A percentile compares a stretch with the other conserved stretches of the same genome.
Conservation (phyloP, 2,329 filamentous ascomycete genomes). For the Byssothecium circinans region DNA sequence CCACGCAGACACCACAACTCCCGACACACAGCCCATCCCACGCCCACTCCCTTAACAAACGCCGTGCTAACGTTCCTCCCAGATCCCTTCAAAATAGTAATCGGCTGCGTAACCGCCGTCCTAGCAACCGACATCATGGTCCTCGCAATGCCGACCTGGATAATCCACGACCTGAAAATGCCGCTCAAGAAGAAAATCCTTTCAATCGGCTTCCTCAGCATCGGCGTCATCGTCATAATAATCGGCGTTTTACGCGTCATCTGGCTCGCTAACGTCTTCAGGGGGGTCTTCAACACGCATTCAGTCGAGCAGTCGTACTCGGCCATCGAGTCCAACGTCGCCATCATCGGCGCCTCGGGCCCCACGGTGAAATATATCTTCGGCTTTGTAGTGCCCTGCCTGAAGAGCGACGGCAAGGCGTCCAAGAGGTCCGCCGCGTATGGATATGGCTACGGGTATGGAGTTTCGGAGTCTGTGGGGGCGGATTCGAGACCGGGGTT, state of each 20-base stretch:
- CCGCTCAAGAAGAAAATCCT: constrained; percentile 16
- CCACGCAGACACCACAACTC: no score
- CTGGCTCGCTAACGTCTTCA: constrained; percentile 21
- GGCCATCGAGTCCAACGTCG: constrained; percentile 16
- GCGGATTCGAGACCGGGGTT: constrained; percentile 1
- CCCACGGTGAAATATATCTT: constrained; percentile 21
- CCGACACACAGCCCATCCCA: no score
- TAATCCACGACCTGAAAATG: constrained; percentile 28
- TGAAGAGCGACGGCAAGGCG: constrained; percentile 9
- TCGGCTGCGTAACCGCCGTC: constrained; percentile 16
- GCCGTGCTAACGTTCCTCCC: no score
- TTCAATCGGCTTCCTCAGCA: constrained; percentile 19
- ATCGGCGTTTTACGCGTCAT: constrained; percentile 21
- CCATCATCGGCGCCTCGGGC: constrained; percentile 20
- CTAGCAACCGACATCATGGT: constrained; percentile 23
- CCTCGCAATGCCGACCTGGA: constrained; percentile 26
- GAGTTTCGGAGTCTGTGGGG: not conserved
- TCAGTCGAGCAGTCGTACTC: constrained; percentile 19
- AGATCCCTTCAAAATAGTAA: constrained; percentile 10
- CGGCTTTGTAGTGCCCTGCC: constrained; percentile 15
- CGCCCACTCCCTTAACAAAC: no score
- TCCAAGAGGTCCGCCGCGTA: constrained; percentile 1
- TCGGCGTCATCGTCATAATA: constrained; percentile 13
- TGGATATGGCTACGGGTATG: constrained; percentile 2
- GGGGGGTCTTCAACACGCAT: constrained; percentile 15